A percentile compares a stretch with the other conserved stretches of the same genome.
phyloP scores from a whole-genome alignment of 495 filamentous ascomycete species.

The Jackrogersella multiformis region DNA sequence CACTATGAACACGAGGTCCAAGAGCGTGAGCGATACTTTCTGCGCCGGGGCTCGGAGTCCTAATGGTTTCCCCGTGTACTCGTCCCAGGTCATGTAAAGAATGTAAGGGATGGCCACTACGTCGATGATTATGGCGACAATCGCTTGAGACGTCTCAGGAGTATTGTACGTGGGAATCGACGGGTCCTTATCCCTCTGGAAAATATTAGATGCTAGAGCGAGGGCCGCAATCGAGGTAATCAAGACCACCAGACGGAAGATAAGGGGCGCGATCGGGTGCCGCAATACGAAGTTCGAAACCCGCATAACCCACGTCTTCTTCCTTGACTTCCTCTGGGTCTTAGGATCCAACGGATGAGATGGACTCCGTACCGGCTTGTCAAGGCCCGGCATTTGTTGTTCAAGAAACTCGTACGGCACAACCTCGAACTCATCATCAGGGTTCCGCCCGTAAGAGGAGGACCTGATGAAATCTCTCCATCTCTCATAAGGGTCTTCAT shows the following conservation, averaged over 20 bases:
- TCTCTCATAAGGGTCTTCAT: constrained; percentile 49
- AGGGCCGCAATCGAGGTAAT: constrained; percentile 83
- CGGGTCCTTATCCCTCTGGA: constrained; percentile 60
- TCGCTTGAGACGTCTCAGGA: constrained; percentile 73
- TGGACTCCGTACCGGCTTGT: constrained; percentile 54
- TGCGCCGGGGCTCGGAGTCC: constrained; percentile 82
- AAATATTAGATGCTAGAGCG: constrained; percentile 80
- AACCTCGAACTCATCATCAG: constrained; percentile 54
- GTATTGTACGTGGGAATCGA: constrained; percentile 50
- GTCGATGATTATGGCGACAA: constrained; percentile 92
- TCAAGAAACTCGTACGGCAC: constrained; percentile 55
- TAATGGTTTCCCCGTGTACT: constrained; percentile 92
- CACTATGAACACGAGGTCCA: constrained; percentile 95
- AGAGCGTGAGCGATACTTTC: constrained; percentile 86
- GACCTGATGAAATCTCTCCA: constrained; percentile 62
- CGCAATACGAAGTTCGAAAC: constrained; percentile 65
- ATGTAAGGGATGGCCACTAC: constrained; percentile 88
- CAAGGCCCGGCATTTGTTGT: constrained; percentile 61
- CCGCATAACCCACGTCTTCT: constrained; percentile 53
- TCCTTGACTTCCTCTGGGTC: constrained; percentile 54
- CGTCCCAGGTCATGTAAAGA: constrained; percentile 93
- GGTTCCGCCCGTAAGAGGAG: constrained; percentile 59
- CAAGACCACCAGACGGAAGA: constrained; percentile 83
- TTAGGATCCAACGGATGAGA: constrained; percentile 61
- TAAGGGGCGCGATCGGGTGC: constrained; percentile 85